Percentiles rank a stretch among this genome's conserved stretches.
These are phyloP conservation scores for Xylariaceae sp. DNA, from an alignment of 2,329 filamentous ascomycete genomes.

Conservation along the genomic window DNA sequence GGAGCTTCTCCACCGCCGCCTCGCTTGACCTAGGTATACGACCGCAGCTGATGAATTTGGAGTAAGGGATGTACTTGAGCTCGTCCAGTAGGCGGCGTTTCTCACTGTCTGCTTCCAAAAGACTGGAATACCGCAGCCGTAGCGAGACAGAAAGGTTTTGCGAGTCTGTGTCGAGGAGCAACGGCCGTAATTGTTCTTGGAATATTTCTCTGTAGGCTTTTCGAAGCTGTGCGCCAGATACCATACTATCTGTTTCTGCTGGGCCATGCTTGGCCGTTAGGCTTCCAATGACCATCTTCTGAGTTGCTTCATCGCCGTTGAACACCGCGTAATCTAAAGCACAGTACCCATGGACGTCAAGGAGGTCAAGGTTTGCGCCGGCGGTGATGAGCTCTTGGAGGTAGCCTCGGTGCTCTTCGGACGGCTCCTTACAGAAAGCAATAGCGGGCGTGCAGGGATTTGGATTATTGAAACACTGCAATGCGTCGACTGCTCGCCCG, in stretches of 20 bases:
- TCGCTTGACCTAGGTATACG: conserved; percentile 26
- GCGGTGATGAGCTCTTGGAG: conserved; percentile 29
- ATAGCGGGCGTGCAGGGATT: conserved; percentile 30
- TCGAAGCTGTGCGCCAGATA: conserved; percentile 26
- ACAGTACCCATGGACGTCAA: conserved; percentile 33
- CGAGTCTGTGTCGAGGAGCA: conserved; percentile 22
- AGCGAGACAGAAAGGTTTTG: conserved; percentile 19
- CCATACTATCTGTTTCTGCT: conserved; percentile 8
- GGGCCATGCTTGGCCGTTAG: conserved; percentile 14
- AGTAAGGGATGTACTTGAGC: conserved; percentile 27
- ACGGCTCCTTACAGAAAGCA: conserved; percentile 35
- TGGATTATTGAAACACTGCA: conserved; percentile 26
- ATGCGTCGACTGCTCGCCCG: conserved; percentile 23
- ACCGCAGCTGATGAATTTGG: conserved; percentile 23
- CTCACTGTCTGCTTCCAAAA: conserved; percentile 19
- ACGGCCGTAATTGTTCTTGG: conserved; percentile 33
- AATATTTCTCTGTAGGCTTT: conserved; percentile 34
- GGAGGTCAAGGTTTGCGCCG: conserved; percentile 29
- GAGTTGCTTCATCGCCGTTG: conserved; percentile 23
- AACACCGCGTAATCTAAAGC: conserved; percentile 35
- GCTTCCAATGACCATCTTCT: conserved; percentile 26
- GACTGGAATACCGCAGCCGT: conserved; percentile 21
- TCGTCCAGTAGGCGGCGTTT: conserved; percentile 25
- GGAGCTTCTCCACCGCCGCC: conserved; percentile 6
- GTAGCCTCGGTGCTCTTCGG: conserved; percentile 31